phyloP scores from a whole-genome alignment of 1,284 basidiomycete genomes.

The Ustilago vetiveriae region DNA sequence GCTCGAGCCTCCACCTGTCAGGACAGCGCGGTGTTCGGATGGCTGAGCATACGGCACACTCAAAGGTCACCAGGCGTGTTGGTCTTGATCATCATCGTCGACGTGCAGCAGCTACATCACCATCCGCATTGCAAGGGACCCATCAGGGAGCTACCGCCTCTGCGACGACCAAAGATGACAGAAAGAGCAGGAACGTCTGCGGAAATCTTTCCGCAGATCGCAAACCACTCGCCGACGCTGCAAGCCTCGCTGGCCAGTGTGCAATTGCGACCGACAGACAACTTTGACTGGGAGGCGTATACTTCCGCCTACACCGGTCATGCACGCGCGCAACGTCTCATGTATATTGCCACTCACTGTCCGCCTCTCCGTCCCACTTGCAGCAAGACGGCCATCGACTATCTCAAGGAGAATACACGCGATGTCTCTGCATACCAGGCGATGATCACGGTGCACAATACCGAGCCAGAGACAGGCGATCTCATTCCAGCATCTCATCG shows the following conservation, averaged over 20 bases:
- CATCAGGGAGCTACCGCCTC: too few relatives aligned
- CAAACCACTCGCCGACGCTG: not conserved
- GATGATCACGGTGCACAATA: conserved; percentile 45
- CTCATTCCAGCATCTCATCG: conserved; percentile 30
- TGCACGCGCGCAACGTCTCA: conserved; percentile 36
- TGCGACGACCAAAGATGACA: too few relatives aligned
- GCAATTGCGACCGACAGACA: conserved; percentile 17
- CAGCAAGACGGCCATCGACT: conserved; percentile 38
- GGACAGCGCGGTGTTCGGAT: not conserved
- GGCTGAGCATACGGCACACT: not conserved
- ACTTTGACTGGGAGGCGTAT: conserved; percentile 61
- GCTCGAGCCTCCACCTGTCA: conserved; percentile 37
- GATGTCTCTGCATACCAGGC: conserved; percentile 37
- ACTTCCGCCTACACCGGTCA: conserved; percentile 43
- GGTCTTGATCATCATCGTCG: not conserved
- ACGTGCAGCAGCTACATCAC: too few relatives aligned
- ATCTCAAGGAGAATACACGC: conserved; percentile 35
- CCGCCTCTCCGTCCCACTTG: conserved; percentile 39
- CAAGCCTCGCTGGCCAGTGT: conserved; percentile 16
- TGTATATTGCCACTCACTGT: conserved; percentile 42
- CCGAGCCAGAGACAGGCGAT: conserved; percentile 21
- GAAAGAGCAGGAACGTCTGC: too few relatives aligned
- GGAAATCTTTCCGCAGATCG: not conserved
- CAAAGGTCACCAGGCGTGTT: not conserved
- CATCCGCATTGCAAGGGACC: too few relatives aligned